Conservation (phyloP, 2,329 filamentous ascomycete species). For the Elsinoe batatas region DNA sequence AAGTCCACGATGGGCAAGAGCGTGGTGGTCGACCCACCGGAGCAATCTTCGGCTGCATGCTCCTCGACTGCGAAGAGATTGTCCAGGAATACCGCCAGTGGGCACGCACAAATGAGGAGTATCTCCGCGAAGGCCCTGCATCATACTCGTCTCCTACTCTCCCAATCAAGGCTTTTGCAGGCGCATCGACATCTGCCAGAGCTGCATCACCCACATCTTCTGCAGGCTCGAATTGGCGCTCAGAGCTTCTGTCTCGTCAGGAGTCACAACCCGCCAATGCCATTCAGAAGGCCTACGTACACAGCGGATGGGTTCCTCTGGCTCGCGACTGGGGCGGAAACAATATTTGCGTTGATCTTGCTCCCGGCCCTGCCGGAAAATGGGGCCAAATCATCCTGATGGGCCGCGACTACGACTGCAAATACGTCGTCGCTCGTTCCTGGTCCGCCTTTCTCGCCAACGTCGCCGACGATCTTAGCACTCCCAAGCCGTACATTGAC, state of each 20-base stretch:
- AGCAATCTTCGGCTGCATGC: constrained; percentile 86
- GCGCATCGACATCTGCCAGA: constrained; percentile 57
- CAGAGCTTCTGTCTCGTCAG: constrained; percentile 74
- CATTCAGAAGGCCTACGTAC: constrained; percentile 85
- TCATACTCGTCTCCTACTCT: constrained; percentile 51
- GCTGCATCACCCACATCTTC: constrained; percentile 40
- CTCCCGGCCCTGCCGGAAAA: constrained; percentile 76
- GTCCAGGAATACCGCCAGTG: constrained; percentile 97
- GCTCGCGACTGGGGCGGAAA: constrained; percentile 98
- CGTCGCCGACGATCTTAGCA: constrained; percentile 81
- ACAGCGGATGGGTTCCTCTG: constrained; percentile 90
- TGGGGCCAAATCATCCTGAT: constrained; percentile 98
- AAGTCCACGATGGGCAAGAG: constrained; percentile 93
- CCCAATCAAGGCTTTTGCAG: constrained; percentile 63
- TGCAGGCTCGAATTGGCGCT: constrained; percentile 54
- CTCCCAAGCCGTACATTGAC: constrained; percentile 83
- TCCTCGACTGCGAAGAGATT: constrained; percentile 96
- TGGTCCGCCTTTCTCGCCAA: constrained; percentile 81
- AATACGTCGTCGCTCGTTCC: constrained; percentile 89
- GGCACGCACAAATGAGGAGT: constrained; percentile 87
- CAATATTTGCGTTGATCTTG: constrained; percentile 86
- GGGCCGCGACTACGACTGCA: constrained; percentile 95
- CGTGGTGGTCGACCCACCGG: constrained; percentile 83
- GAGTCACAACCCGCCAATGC: constrained; percentile 78
- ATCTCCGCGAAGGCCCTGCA: constrained; percentile 39